Conservation (phyloP, 2,329 filamentous ascomycete species). For the Fusarium sp. region DNA sequence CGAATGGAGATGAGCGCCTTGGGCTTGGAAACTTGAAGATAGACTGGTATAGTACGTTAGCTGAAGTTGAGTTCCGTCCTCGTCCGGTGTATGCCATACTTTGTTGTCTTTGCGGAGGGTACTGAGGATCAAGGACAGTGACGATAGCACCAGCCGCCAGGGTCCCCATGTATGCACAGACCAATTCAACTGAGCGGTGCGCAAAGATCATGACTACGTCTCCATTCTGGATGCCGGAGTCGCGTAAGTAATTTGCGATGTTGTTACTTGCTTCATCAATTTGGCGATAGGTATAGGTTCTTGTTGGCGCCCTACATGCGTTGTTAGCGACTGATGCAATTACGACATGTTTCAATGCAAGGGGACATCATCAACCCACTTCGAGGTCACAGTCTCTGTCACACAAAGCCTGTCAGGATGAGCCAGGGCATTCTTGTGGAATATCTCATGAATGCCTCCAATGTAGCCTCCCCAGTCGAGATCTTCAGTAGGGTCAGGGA, state of each 20-base stretch:
- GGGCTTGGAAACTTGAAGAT: not conserved
- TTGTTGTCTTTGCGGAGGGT: not conserved
- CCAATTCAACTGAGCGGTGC: not conserved
- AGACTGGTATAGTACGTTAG: not conserved
- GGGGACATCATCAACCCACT: not conserved
- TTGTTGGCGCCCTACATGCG: not conserved
- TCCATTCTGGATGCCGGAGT: slow-evolving; percentile 1
- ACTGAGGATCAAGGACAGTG: not conserved
- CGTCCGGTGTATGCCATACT: not conserved
- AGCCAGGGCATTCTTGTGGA: slow-evolving; percentile 2
- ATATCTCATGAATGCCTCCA: slow-evolving; percentile 4
- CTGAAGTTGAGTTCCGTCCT: not conserved
- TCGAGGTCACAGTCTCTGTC: not conserved
- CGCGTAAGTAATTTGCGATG: not conserved
- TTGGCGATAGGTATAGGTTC: not conserved
- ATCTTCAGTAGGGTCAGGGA: not conserved
- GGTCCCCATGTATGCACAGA: not conserved
- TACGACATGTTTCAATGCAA: not conserved
- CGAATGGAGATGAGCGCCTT: not conserved
- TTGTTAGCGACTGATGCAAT: not conserved
- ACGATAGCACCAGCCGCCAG: not conserved
- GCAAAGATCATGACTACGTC: not conserved
- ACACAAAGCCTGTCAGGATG: not conserved
- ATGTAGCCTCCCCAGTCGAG: slow-evolving; percentile 3
- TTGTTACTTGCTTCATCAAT: not conserved